phyloP scores from a whole-genome alignment of 2,329 filamentous ascomycete species.

The Fusarium sp. region DNA sequence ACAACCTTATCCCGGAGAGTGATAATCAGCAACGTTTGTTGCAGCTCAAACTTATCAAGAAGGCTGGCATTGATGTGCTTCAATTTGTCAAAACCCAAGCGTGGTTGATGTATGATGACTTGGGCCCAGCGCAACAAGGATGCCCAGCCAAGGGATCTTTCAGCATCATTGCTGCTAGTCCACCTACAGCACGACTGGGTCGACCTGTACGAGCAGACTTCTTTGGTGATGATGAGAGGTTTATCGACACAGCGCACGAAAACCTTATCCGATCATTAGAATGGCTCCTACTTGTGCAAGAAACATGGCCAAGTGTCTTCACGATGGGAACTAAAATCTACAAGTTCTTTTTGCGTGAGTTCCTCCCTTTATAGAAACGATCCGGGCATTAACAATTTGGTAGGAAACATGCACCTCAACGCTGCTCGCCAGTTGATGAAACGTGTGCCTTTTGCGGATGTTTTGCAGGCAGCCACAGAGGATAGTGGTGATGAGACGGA shows the following conservation, averaged over 20 bases:
- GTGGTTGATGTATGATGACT: conserved; percentile 61
- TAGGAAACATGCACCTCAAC: conserved; percentile 63
- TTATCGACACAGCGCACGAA: conserved; percentile 71
- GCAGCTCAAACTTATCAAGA: conserved; percentile 79
- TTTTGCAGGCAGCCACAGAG: conserved; percentile 57
- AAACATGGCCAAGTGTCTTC: conserved; percentile 78
- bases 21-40: conserved; percentile 72
- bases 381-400: conserved; percentile 14
- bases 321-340: conserved; percentile 77
- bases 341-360: conserved; percentile 84
- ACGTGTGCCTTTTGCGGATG: conserved; percentile 61
- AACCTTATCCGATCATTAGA: conserved; percentile 81
- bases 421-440: conserved; percentile 66
- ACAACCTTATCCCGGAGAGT: conserved; percentile 79
- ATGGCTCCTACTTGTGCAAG: conserved; percentile 83
- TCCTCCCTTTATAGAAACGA: background rate
- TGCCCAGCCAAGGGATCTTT: conserved; percentile 60
- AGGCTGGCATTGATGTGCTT: conserved; percentile 77
- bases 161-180: conserved; percentile 60
- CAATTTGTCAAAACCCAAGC: conserved; percentile 79
- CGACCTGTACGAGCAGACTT: conserved; percentile 77
- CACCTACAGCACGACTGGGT: conserved; percentile 56
- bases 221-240: conserved; percentile 69
- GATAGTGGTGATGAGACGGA: conserved; percentile 53
- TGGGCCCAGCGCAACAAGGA: conserved; percentile 49